Evolutionary conservation across 2,329 filamentous ascomycete species (phyloP).

Genomic region (Beauveria asiatica): DNA sequence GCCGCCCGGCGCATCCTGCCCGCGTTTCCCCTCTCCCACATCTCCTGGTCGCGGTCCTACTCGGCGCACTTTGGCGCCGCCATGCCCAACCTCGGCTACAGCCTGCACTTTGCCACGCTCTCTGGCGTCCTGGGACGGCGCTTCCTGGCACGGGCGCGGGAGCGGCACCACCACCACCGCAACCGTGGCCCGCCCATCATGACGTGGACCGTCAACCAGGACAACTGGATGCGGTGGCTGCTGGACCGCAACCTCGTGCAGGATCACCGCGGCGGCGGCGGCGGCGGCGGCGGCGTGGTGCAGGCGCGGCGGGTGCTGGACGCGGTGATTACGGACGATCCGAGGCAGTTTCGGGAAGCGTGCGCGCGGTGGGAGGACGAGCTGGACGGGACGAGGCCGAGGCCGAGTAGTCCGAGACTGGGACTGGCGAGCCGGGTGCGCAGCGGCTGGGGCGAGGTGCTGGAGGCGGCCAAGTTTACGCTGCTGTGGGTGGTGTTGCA

Average conservation of each 20-base stretch:
- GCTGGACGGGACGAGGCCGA: slow-evolving; percentile 19
- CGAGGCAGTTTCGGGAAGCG: slow-evolving; percentile 56
- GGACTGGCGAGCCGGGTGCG: slow-evolving; percentile 13
- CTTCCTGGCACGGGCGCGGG: slow-evolving; percentile 55
- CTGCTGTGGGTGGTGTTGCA: slow-evolving; percentile 14
- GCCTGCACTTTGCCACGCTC: slow-evolving; percentile 62
- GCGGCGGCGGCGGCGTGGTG: not conserved
- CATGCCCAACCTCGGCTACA: slow-evolving; percentile 64
- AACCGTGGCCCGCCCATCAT: slow-evolving; percentile 41
- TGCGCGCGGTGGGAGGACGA: slow-evolving; percentile 34
- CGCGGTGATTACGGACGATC: slow-evolving; percentile 81
- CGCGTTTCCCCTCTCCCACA: slow-evolving; percentile 55
- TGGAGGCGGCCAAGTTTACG: slow-evolving; percentile 1
- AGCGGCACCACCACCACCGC: slow-evolving; percentile 35
- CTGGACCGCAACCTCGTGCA: slow-evolving; percentile 34
- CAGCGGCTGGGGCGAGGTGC: not conserved
- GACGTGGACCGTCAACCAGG: slow-evolving; percentile 82
- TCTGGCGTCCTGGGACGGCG: slow-evolving; percentile 56
- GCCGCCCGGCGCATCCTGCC: slow-evolving; percentile 55
- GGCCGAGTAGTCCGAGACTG: not conserved
- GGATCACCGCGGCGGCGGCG: slow-evolving; percentile 15
- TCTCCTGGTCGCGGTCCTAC: slow-evolving; percentile 58
- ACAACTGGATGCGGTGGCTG: slow-evolving; percentile 72
- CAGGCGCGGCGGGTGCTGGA: slow-evolving; percentile 41
- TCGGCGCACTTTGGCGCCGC: slow-evolving; percentile 58